Evolutionary conservation across 768 basidiomycete genomes (phyloP).

Genomic region (Suillus alpinus): DNA sequence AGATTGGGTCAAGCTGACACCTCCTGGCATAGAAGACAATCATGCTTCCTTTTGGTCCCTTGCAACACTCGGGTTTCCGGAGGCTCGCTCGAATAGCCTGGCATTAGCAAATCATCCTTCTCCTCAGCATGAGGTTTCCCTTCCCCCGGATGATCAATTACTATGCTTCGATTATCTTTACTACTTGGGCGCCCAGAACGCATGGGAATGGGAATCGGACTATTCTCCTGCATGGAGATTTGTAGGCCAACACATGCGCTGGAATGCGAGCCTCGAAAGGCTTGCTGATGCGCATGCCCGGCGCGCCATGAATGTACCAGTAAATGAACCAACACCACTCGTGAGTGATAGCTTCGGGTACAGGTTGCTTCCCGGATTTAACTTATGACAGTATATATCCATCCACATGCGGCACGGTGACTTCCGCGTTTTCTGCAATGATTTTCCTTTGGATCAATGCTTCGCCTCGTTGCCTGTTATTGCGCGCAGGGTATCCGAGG

Average conservation of each 20-base stretch:
- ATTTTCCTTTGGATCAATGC: constrained; percentile 41
- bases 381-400: constrained; percentile 45
- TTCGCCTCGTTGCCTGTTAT: constrained; percentile 54
- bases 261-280: constrained; percentile 39
- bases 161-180: constrained; percentile 27
- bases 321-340: constrained; percentile 42
- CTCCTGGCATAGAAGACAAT: constrained; percentile 15
- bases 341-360: constrained; percentile 29
- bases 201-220: constrained; percentile 54
- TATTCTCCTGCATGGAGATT: constrained; percentile 59
- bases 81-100: constrained; percentile 11
- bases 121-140: constrained; percentile 14
- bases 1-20: constrained; percentile 19
- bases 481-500: constrained; percentile 53
- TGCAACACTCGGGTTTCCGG: constrained; percentile 21
- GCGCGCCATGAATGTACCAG: constrained; percentile 38
- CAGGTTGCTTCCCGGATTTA: not conserved
- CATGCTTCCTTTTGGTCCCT: constrained; percentile 25
- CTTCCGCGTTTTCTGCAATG: constrained; percentile 46
- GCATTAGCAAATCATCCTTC: constrained; percentile 13
- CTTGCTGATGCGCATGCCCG: constrained; percentile 47
- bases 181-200: constrained; percentile 40
- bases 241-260: constrained; percentile 52
- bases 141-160: constrained; percentile 22
- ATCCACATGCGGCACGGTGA: constrained; percentile 58